Conservation (phyloP, 345 rosid species). For the Odontarrhena argentea region DNA sequence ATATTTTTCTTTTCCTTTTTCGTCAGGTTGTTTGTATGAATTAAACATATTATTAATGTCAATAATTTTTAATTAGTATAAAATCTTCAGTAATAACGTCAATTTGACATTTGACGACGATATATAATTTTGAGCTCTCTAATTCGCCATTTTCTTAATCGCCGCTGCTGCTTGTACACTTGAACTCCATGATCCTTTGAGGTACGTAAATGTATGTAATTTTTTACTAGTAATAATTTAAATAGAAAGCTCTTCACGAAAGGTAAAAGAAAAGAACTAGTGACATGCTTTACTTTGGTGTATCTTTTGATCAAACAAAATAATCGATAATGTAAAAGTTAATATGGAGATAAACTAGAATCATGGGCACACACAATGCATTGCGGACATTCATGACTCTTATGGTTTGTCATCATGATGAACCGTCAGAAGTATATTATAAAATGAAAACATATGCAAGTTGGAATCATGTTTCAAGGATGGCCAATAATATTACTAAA, state of each 20-base stretch:
- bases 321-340: background rate
- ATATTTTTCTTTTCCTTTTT: too few relatives aligned
- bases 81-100: background rate
- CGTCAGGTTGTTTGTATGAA: background rate
- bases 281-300: too few relatives aligned
- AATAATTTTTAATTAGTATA: background rate
- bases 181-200: too few relatives aligned
- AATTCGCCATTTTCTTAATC: too few relatives aligned
- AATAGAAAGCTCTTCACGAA: too few relatives aligned
- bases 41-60: constrained; percentile 2
- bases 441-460: constrained; percentile 6
- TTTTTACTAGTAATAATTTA: too few relatives aligned
- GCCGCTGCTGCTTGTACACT: too few relatives aligned
- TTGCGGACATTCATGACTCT: background rate
- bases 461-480: constrained; percentile 24
- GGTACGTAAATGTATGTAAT: too few relatives aligned
- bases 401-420: constrained; percentile 1
- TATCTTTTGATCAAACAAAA: background rate
- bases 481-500: background rate
- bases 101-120: background rate
- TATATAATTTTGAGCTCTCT: too few relatives aligned
- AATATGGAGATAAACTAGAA: background rate
- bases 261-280: too few relatives aligned
- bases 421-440: background rate
- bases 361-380: constrained; percentile 3